Evolutionary conservation across 1,139 yeast species (phyloP), one percentile per base, ranked within the genome.

Genomic region (Taiozyma sp.): DNA sequence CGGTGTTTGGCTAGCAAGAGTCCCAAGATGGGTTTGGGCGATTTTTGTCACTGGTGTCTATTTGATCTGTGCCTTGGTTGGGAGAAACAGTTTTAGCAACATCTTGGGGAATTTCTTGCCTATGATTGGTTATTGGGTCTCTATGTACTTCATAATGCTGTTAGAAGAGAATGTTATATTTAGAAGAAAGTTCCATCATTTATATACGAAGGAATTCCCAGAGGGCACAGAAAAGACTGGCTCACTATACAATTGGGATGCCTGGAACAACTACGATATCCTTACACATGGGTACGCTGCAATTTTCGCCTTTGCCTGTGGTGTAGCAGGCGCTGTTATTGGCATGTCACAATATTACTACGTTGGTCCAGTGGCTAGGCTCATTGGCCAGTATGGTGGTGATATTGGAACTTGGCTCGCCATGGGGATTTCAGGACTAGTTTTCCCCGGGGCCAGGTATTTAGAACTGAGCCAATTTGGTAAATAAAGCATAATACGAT

Each of bases 91-190:
- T 60, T 86, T 90, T 64, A 76, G 90, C 45, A 75, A 82, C 3
- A 88, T 89, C 55, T 72, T 90, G 62, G 81, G 90, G 14, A 90
- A 89, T 62, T 90, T 90, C 71, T 72, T 90, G 59, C 97, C 97
- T 9, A 89, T 90, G 97, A 80, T 90, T 54, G 96, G 96, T 0
- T 90, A 90, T 69, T 90, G 97, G 97, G 79, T 88, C 49, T 82
- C 93, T 49, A 88, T 90, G 72, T 90, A 89, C 67, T 81, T 86
- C 60, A 79, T 81, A 28, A 68, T 89, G 48, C 68, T 89, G 45
- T 56, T 88, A 2, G 91, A 88, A 61, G 97, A 90, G 64, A 88
- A 88, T 61, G 51, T 77, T 8, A 76, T 89, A 21, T 89, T 89
- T 69, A 77, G 96, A 64, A 75, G 71, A 41, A 63, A 71, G 44